Base-by-base conservation (phyloP, 352 stramenopile species). In the Pythium dissimile region DNA sequence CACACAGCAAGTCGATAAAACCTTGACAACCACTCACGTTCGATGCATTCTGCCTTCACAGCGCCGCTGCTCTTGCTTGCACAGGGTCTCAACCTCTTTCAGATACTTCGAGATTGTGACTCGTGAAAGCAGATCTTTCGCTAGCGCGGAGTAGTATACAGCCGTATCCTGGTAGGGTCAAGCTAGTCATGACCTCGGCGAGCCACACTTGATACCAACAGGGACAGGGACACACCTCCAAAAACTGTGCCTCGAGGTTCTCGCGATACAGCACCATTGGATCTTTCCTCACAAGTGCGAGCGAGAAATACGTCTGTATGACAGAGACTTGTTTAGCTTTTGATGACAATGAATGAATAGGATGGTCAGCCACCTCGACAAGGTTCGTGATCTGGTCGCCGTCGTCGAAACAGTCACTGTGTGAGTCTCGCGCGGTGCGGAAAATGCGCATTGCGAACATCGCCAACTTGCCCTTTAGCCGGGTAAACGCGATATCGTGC, bases 241-340 rank as follows among this genome's bases (percentile, higher is more conserved):
- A 59, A 49, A 94, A 92, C 11, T 73, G 76, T 3, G 69, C 55
- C 61, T 94, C 85, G 1, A 94, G 56, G 32, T 93, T 77, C 59
- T 90, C 80, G 27, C 81, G 73, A 48, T 94, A 94, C 13, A 94
- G 59, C 30, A 73, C 86, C 77, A 93, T 87, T 34, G 86, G 67
- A 52, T 94, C 85, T 43, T 87, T 80, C 65, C 78, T 80, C 42
- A 84, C 88, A 9, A 86, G 52, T 13, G 80, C 82, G 20, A 94
- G 56, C 31, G 80, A 73, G 49, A 88, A 88, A 54, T 89, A 93
- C 9, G 84, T 91, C 85, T 94, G 58, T 42, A 41, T 24, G 30
- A 34, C 2, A 16, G 9, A 39, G 18, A 46, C 18, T 12, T 8
- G 18, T 15, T 30, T 16, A 52, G 26, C 18, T 9, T 38, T 20